Percentiles rank a stretch among this genome's conserved stretches.
Conservation (phyloP, 768 basidiomycete species). For the Leccinum olivaceopallidum region DNA sequence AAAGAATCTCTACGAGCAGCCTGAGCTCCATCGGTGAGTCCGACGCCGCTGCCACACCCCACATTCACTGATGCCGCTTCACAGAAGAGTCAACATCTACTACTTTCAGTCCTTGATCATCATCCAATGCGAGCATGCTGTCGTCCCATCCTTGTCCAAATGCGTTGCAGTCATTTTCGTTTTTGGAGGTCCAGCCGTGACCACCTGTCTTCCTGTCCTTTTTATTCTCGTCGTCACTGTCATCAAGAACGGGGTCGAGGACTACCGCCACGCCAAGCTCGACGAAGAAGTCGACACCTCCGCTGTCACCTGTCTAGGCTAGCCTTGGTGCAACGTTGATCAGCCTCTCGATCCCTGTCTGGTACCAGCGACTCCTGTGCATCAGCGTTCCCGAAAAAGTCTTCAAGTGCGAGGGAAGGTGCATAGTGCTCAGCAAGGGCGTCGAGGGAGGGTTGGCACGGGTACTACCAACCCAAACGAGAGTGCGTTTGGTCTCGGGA, state of each 20-base stretch:
- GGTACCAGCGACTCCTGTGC: constrained; percentile 68
- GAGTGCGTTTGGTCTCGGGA: constrained; percentile 43
- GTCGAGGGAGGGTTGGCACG: constrained; percentile 38
- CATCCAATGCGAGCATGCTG: constrained; percentile 51
- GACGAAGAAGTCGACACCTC: constrained; percentile 97
- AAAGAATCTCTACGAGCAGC: constrained; percentile 91
- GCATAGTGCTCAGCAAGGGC: constrained; percentile 57
- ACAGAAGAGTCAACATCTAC: constrained; percentile 90
- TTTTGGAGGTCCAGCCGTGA: constrained; percentile 85
- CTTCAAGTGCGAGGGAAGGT: constrained; percentile 65
- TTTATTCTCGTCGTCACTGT: constrained; percentile 23
- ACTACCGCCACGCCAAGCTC: constrained; percentile 81
- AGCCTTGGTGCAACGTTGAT: constrained; percentile 85
- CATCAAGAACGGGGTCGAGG: constrained; percentile 93
- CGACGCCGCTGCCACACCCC: neutral
- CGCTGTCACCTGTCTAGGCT: constrained; percentile 83
- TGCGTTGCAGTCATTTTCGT: constrained; percentile 52
- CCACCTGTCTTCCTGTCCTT: constrained; percentile 81
- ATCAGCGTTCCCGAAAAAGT: constrained; percentile 72
- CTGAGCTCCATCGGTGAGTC: constrained; percentile 67
- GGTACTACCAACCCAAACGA: constrained; percentile 45
- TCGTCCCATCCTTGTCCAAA: constrained; percentile 11
- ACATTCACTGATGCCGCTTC: neutral
- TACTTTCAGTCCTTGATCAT: constrained; percentile 68
- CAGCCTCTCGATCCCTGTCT: constrained; percentile 76